Conservation (phyloP, 179 eudicot species). For the Corrigiola litoralis region DNA sequence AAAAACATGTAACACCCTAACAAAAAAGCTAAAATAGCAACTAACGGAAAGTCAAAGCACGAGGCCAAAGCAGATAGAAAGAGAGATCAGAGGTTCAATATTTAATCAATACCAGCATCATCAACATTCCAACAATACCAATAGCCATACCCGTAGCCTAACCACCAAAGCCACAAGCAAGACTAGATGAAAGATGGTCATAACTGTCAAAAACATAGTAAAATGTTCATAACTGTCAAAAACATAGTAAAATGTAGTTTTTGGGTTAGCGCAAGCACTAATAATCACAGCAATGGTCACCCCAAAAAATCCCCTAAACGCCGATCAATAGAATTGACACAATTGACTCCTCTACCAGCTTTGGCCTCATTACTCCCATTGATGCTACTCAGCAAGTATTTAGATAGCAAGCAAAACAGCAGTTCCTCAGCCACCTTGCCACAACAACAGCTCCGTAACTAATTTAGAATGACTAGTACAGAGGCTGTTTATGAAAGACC, state of each 20-base stretch:
- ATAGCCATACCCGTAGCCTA: constrained; percentile 79
- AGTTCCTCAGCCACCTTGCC: neutral
- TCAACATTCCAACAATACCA: constrained; percentile 76
- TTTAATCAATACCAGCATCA: constrained; percentile 72
- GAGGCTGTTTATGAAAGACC: too few relatives aligned
- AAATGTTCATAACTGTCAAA: constrained; percentile 73
- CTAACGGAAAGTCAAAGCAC: neutral
- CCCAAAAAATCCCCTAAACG: constrained; percentile 72
- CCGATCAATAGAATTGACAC: constrained; percentile 84
- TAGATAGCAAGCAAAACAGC: neutral
- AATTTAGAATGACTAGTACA: too few relatives aligned
- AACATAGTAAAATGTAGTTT: constrained; percentile 61
- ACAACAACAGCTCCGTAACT: neutral
- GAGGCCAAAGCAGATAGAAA: neutral
- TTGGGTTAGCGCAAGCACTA: constrained; percentile 71
- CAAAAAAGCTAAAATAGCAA: too few relatives aligned
- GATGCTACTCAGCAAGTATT: constrained; percentile 58
- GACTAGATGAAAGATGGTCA: constrained; percentile 72
- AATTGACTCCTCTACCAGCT: constrained; percentile 76
- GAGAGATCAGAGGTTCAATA: neutral
- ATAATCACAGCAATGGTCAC: constrained; percentile 74
- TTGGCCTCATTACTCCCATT: constrained; percentile 87
- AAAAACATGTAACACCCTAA: too few relatives aligned
- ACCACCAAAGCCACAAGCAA: constrained; percentile 78
- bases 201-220: constrained; percentile 73